Evolutionary conservation across 208 protist species (phyloP).

Genomic region (Trichomonas gallinae): DNA sequence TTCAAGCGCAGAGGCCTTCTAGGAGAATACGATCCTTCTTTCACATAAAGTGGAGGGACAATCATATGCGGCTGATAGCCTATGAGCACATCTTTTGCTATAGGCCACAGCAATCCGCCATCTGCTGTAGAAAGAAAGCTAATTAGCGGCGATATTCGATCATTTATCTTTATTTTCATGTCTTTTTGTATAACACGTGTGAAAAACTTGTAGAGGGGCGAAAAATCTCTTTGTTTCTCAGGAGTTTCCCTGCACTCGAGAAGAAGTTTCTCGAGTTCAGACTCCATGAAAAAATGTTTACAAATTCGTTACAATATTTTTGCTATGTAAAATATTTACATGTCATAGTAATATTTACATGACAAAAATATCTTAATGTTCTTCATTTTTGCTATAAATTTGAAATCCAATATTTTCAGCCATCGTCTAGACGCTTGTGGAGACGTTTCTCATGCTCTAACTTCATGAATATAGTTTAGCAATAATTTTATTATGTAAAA

Average conservation of each 20-base stretch:
- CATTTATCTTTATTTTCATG: neutral
- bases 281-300: neutral
- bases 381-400: too few species aligned
- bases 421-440: too few species aligned
- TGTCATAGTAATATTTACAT: too few species aligned
- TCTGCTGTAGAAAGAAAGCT: neutral
- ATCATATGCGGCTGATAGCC: neutral
- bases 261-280: neutral
- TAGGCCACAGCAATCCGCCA: neutral
- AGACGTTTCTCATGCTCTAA: too few species aligned
- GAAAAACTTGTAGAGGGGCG: neutral
- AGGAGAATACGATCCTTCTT: neutral
- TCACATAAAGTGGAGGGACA: neutral
- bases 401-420: too few species aligned
- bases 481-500: too few species aligned
- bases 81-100: neutral
- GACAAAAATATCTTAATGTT: too few species aligned
- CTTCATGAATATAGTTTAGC: too few species aligned
- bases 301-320: neutral
- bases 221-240: neutral
- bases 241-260: neutral
- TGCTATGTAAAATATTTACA: too few species aligned
- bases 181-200: neutral
- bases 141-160: neutral
- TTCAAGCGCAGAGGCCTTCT: neutral